Conservation (phyloP, 345 rosid species). For the Cochlearia excelsa region DNA sequence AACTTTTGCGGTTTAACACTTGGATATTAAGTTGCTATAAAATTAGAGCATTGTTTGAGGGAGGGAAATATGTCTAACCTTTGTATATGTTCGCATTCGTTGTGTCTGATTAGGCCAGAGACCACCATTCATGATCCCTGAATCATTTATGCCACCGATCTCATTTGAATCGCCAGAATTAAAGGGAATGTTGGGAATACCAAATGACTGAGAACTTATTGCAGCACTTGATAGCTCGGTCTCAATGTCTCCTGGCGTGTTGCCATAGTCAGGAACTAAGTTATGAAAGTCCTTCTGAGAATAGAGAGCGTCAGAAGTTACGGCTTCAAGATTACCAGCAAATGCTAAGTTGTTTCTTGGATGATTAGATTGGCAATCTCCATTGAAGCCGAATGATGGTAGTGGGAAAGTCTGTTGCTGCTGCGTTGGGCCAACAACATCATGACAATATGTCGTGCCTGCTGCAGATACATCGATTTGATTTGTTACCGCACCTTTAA, state of each 20-base stretch:
- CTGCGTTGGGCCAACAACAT: constrained; percentile 46
- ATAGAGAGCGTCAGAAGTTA: constrained; percentile 66
- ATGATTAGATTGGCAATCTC: constrained; percentile 71
- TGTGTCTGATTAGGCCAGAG: constrained; percentile 71
- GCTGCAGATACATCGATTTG: constrained; percentile 82
- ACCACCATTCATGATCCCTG: constrained; percentile 63
- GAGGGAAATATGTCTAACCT: constrained; percentile 46
- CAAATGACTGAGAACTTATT: constrained; percentile 86
- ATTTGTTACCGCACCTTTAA: constrained; percentile 53
- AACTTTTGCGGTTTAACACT: background rate
- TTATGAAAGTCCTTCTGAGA: constrained; percentile 94
- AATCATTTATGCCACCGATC: constrained; percentile 55
- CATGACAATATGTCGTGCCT: constrained; percentile 81
- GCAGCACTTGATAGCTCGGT: constrained; percentile 90
- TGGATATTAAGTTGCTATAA: background rate
- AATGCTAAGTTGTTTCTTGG: constrained; percentile 60
- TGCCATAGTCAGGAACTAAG: constrained; percentile 79
- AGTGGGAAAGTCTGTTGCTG: constrained; percentile 63
- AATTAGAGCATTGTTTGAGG: background rate
- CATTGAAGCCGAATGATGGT: constrained; percentile 71
- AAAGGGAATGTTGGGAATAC: constrained; percentile 69
- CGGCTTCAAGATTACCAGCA: constrained; percentile 51
- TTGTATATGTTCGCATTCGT: constrained; percentile 89
- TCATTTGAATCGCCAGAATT: constrained; percentile 73
- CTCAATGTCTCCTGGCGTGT: constrained; percentile 71